A percentile compares a stretch with the other conserved stretches of the same genome.
Conservation (phyloP, 2,329 filamentous ascomycete genomes). For the Rhynchosporium agropyri region DNA sequence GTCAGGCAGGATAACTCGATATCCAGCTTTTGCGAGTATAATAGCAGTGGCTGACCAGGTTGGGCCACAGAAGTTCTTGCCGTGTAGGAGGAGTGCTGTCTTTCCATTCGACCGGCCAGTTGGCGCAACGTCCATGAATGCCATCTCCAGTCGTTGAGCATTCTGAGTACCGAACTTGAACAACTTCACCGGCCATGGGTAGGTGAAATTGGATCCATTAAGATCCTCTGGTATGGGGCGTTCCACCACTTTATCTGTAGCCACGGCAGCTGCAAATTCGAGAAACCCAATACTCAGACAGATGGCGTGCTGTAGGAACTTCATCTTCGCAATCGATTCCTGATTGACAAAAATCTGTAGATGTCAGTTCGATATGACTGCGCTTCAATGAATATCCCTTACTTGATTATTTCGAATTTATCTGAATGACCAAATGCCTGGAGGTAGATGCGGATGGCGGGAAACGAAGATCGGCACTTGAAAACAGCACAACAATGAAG, state of each 20-base stretch:
- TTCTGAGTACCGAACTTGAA: constrained; percentile 52
- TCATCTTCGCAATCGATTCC: background rate
- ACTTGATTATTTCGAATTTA: background rate
- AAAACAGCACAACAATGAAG: background rate
- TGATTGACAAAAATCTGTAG: background rate
- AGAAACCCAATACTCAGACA: background rate
- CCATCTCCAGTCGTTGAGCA: constrained; percentile 52
- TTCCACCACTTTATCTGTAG: constrained; percentile 6
- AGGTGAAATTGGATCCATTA: constrained; percentile 46
- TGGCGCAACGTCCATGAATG: constrained; percentile 56
- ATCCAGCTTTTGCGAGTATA: constrained; percentile 47
- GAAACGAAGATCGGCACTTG: background rate
- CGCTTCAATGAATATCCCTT: background rate
- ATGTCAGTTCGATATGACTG: background rate
- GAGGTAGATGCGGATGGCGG: background rate
- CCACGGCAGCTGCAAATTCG: background rate
- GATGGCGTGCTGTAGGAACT: background rate
- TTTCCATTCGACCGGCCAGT: constrained; percentile 39
- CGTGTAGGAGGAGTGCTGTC: constrained; percentile 52
- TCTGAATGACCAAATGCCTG: background rate
- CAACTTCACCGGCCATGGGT: constrained; percentile 54
- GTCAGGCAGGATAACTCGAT: constrained; percentile 56
- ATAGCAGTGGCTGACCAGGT: constrained; percentile 54
- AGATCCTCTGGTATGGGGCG: constrained; percentile 14
- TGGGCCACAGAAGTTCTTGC: constrained; percentile 58